These are phyloP conservation scores for Trichophyton rubrum DNA, from an alignment of 2,329 filamentous ascomycete species.

Conservation along the genomic window DNA sequence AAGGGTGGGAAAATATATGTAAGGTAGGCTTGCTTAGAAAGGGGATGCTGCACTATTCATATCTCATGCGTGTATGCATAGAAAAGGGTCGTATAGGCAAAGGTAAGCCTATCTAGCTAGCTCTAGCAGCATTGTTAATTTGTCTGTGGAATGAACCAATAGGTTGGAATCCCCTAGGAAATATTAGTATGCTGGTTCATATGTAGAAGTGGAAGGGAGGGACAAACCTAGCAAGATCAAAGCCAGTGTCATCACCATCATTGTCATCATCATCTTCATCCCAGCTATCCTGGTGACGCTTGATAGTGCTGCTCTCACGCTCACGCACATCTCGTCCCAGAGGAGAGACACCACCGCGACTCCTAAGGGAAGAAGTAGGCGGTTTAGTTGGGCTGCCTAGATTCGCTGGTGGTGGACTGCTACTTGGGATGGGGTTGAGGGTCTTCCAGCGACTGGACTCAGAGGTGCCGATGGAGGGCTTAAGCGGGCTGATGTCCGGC, in stretches of 20 bases:
- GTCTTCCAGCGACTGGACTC: slow-evolving; percentile 10
- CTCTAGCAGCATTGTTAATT: slow-evolving; percentile 20
- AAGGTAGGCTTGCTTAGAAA: no score
- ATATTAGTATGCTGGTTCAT: slow-evolving; percentile 10
- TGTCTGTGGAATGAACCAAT: slow-evolving; percentile 36
- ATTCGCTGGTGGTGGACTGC: slow-evolving; percentile 37
- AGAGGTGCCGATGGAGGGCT: slow-evolving; percentile 29
- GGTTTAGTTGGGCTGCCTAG: slow-evolving; percentile 33
- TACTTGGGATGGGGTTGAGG: slow-evolving; percentile 28
- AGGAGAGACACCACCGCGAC: background rate
- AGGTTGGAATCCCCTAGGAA: slow-evolving; percentile 35
- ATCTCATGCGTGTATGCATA: background rate
- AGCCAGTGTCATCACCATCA: slow-evolving; percentile 30
- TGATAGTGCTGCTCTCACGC: background rate
- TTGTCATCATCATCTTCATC: slow-evolving; percentile 11
- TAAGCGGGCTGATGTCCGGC: slow-evolving; percentile 37
- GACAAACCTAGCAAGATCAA: slow-evolving; percentile 36
- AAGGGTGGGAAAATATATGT: background rate
- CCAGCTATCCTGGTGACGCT: slow-evolving; percentile 8
- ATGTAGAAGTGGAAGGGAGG: background rate
- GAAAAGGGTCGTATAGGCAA: background rate
- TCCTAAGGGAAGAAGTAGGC: slow-evolving; percentile 16
- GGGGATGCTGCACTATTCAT: background rate
- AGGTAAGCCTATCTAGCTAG: slow-evolving; percentile 7
- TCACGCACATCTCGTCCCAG: background rate